A percentile compares a stretch with the other conserved stretches of the same genome.
Conservation (phyloP, 73 alveolate genomes). For the Paramecium biaurelia region DNA sequence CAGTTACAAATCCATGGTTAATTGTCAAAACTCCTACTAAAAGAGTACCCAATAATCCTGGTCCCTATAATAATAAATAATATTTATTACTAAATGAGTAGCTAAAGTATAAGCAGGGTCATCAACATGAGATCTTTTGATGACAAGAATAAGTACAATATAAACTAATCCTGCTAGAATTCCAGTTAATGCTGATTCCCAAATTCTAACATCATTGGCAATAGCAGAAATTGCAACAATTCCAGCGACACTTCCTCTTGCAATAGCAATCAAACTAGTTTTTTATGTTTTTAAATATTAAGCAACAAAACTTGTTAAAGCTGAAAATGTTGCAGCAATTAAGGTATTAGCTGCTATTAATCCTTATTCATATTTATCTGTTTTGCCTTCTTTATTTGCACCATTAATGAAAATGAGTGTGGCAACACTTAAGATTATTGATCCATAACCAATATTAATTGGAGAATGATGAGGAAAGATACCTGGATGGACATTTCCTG, state of each 20-base stretch:
- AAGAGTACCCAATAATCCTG: slow-evolving; percentile 14
- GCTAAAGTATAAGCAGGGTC: slow-evolving; percentile 42
- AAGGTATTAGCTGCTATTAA: background rate
- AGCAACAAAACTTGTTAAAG: background rate
- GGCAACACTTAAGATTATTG: background rate
- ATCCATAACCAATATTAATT: slow-evolving; percentile 27
- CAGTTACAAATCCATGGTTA: background rate
- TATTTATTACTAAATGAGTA: background rate
- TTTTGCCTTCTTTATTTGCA: background rate
- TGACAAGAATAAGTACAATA: background rate
- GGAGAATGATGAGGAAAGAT: slow-evolving; percentile 34
- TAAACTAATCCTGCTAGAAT: background rate
- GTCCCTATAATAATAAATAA: background rate
- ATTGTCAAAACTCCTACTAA: background rate
- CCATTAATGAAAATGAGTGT: background rate
- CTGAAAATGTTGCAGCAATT: slow-evolving; percentile 5
- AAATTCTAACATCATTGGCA: background rate
- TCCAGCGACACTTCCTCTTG: slow-evolving; percentile 47
- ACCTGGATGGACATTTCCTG: slow-evolving; percentile 68
- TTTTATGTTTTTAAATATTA: background rate
- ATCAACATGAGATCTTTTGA: background rate
- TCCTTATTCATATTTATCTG: background rate
- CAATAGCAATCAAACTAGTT: background rate
- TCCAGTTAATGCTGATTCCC: slow-evolving; percentile 35
- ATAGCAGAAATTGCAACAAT: slow-evolving; percentile 26